Percentiles rank a stretch among this genome's conserved stretches.
Evolutionary conservation across 2,329 filamentous ascomycete species (phyloP).

Genomic region (Nemania serpens): DNA sequence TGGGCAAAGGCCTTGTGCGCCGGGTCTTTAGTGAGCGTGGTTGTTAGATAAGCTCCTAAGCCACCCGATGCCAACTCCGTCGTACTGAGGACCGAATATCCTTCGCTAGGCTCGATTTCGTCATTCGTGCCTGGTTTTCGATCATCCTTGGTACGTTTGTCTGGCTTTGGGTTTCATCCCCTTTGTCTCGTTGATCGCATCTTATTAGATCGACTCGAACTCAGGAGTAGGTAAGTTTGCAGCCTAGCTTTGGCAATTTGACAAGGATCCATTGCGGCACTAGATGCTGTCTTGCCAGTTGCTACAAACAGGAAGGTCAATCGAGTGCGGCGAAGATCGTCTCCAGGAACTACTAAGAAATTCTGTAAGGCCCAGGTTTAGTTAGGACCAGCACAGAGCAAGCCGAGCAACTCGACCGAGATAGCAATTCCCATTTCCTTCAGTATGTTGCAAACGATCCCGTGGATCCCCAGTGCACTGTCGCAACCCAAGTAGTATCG

Average conservation of each 20-base stretch:
- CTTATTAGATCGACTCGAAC: conserved; percentile 28
- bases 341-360: conserved; percentile 77
- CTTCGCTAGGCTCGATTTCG: conserved; percentile 49
- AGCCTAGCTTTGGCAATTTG: conserved; percentile 81
- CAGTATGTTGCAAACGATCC: conserved; percentile 68
- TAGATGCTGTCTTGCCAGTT: conserved; percentile 77
- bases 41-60: conserved; percentile 84
- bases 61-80: conserved; percentile 76
- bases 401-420: conserved; percentile 87
- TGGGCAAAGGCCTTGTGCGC: conserved; percentile 74
- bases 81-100: conserved; percentile 74
- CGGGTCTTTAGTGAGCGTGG: conserved; percentile 83
- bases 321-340: conserved; percentile 55
- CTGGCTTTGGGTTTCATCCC: conserved; percentile 1
- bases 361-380: conserved; percentile 88
- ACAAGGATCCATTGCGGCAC: conserved; percentile 81
- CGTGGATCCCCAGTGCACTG: conserved; percentile 48
- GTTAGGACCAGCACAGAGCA: conserved; percentile 78
- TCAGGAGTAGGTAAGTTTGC: conserved; percentile 60
- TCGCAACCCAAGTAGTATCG: conserved; percentile 45
- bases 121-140: conserved; percentile 36
- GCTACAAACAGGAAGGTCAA: conserved; percentile 65
- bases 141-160: conserved; percentile 11
- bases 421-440: conserved; percentile 72
- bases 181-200: not conserved